phyloP scores from a whole-genome alignment of 345 rosid species.

The Bruguiera gymnorhiza region DNA sequence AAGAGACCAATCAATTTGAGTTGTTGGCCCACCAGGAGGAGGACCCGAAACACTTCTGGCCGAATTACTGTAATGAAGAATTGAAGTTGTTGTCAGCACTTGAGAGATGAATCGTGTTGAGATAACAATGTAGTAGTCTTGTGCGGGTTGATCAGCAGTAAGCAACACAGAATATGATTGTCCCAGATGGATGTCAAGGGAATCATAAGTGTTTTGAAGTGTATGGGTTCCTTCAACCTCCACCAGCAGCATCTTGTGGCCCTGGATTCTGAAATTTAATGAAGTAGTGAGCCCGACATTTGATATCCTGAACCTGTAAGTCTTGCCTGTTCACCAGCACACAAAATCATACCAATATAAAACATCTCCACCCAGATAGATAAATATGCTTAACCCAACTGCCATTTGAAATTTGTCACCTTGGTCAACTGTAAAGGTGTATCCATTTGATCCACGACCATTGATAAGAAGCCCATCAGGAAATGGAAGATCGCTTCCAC shows the following conservation, averaged over 20 bases:
- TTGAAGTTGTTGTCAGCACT: constrained; percentile 23
- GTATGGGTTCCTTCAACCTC: constrained; percentile 36
- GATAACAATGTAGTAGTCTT: constrained; percentile 27
- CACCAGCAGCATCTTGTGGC: constrained; percentile 29
- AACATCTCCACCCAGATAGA: neutral
- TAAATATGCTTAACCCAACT: no score
- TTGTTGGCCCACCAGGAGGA: constrained; percentile 28
- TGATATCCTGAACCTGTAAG: constrained; percentile 33
- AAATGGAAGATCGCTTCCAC: constrained; percentile 53
- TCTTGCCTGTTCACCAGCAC: constrained; percentile 24
- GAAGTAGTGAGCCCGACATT: constrained; percentile 31
- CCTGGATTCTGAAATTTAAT: constrained; percentile 31
- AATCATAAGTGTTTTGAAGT: constrained; percentile 27
- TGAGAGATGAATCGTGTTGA: constrained; percentile 27
- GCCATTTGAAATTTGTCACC: constrained; percentile 26
- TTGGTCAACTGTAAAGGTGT: constrained; percentile 53
- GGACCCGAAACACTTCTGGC: constrained; percentile 27
- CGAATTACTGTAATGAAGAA: constrained; percentile 29
- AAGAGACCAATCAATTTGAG: constrained; percentile 32
- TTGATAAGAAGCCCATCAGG: constrained; percentile 66
- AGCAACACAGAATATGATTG: constrained; percentile 34
- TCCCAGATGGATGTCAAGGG: constrained; percentile 32
- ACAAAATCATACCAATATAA: neutral
- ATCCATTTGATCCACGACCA: constrained; percentile 57
- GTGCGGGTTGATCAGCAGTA: constrained; percentile 27